Base-by-base conservation (phyloP, 2,329 filamentous ascomycete species). In the Aspergillus transmontanensis region DNA sequence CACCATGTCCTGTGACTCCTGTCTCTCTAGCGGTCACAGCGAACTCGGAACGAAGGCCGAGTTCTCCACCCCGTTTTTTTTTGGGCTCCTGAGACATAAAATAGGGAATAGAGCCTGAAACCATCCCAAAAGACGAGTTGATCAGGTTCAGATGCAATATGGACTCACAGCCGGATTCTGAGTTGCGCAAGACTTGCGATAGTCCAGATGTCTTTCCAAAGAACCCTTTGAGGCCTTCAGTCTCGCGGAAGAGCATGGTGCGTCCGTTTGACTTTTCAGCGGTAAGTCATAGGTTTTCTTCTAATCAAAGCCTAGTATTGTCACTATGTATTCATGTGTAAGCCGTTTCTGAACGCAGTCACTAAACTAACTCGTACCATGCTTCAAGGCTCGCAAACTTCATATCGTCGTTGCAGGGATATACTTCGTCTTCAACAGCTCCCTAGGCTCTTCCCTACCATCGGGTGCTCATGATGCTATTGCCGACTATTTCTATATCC, bases 391-490 rank as follows among this genome's bases (percentile, higher is more conserved):
- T 26, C 46, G 59, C 57, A 69, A 64, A 56, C 16, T 60, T 57
- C 67, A 41, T 65, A 66, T 64, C 26, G 62, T 64, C 36, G 34
- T 68, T 21, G 64, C 68, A 2, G 68, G 66, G 4, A 60, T 66
- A 9, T 61, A 60, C 14, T 67, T 66, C 41, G 61, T 66, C 11
- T 67, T 68, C 58, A 69, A 69, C 48, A 66, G 64, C 57, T 60
- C 66, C 3, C 57, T 69, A 32, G 68, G 66, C 7, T 69, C 68
- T 12, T 68, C 68, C 6, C 63, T 69, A 2, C 61, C 68, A n/a
- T 65, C 64, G 7, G 66, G 66, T 11, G 66, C 67, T 3, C 57
- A 64, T 16, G 60, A 68, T 64, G 59, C 59, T 30, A 62, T 68
- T 21, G 51, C 66, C 26, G 34, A 59, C 21, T 57, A 64, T 41